Conservation (phyloP, 2,329 filamentous ascomycete genomes). For the Albifimbria verrucaria region DNA sequence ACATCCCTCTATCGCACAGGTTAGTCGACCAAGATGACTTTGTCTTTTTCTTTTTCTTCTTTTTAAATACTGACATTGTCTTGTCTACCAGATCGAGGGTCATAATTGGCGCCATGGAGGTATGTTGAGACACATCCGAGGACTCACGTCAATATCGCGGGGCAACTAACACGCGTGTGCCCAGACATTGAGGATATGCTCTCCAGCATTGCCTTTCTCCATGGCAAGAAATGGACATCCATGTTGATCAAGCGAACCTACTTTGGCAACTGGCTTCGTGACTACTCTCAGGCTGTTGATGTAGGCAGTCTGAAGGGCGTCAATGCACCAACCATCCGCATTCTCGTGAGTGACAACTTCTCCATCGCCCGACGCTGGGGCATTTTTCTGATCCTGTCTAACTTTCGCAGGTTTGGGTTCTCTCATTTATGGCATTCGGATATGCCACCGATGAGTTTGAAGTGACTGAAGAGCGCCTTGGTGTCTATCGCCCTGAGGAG, state of each 20-base stretch:
- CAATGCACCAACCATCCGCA: slow-evolving; percentile 73
- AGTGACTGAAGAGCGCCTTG: slow-evolving; percentile 75
- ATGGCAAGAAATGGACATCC: slow-evolving; percentile 81
- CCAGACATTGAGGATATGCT: slow-evolving; percentile 78
- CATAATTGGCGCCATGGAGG: slow-evolving; percentile 69
- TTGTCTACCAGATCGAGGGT: slow-evolving; percentile 55
- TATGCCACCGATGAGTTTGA: slow-evolving; percentile 87
- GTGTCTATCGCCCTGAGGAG: slow-evolving; percentile 75
- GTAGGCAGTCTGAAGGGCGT: slow-evolving; percentile 76
- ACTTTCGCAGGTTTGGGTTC: slow-evolving; percentile 61
- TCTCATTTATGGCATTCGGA: slow-evolving; percentile 78
- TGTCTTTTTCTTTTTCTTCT: neutral
- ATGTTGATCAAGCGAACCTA: slow-evolving; percentile 76
- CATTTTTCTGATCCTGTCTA: slow-evolving; percentile 9
- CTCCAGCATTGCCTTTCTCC: slow-evolving; percentile 71
- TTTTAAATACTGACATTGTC: slow-evolving; percentile 9
- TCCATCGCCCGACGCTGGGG: neutral
- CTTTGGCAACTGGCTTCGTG: slow-evolving; percentile 84
- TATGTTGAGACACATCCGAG: slow-evolving; percentile 20
- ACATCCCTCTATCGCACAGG: slow-evolving; percentile 61
- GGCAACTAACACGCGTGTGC: neutral
- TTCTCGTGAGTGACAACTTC: slow-evolving; percentile 48
- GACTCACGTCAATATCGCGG: neutral
- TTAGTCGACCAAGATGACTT: slow-evolving; percentile 12
- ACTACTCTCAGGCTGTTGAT: slow-evolving; percentile 80